Evolutionary conservation across 2,329 filamentous ascomycete genomes (phyloP).

Genomic region (Zymoseptoria crescenta): DNA sequence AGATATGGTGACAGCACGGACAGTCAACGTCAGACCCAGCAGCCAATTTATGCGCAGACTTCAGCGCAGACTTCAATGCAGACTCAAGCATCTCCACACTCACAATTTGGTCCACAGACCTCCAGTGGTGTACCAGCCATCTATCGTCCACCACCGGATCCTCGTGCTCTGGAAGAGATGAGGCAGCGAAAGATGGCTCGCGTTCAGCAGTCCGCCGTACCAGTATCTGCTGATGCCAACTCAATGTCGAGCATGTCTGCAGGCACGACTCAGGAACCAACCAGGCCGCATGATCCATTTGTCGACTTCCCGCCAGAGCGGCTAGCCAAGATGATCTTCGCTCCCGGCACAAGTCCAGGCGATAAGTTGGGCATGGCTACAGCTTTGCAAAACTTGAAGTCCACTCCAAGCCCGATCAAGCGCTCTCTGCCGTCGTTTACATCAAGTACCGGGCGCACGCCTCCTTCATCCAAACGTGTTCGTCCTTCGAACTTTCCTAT

Average conservation of each 20-base stretch:
- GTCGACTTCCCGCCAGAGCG: not conserved
- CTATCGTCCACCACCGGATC: not conserved
- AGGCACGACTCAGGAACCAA: not conserved
- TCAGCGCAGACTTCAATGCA: not conserved
- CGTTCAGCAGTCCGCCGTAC: not conserved
- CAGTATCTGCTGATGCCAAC: not conserved
- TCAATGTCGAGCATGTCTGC: not conserved
- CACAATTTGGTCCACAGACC: not conserved
- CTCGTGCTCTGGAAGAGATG: not conserved
- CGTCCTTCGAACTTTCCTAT: not conserved
- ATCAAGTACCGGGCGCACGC: not conserved
- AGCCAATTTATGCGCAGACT: not conserved
- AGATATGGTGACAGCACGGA: not conserved
- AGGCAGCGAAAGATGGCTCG: not conserved
- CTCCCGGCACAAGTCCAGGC: not conserved
- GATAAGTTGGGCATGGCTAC: not conserved
- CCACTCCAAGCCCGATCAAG: not conserved
- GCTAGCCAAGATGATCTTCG: not conserved
- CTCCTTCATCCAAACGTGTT: not conserved
- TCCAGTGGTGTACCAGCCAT: not conserved
- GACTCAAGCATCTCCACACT: not conserved
- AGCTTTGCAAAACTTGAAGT: not conserved
- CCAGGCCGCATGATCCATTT: not conserved
- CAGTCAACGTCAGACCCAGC: not conserved
- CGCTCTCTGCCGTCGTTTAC: not conserved